Evolutionary conservation across 257 asterid genomes (phyloP).

Genomic region (Solanum okadae): DNA sequence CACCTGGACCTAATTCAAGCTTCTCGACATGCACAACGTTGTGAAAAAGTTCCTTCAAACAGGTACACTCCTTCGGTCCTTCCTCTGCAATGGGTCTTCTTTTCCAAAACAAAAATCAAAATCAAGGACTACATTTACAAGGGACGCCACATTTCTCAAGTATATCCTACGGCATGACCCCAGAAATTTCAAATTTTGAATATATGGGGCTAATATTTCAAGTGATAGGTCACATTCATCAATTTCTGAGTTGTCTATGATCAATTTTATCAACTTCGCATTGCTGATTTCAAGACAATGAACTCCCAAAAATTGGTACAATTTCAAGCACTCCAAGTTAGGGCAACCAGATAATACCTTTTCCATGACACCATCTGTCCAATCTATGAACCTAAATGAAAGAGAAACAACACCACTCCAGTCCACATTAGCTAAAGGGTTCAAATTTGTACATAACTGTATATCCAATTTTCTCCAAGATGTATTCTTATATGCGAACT

Average conservation of each 20-base stretch:
- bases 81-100: no score
- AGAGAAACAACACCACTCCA: background rate
- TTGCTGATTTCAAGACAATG: background rate
- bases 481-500: background rate
- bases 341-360: background rate
- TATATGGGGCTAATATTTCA: background rate
- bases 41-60: no score
- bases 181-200: background rate
- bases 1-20: no score
- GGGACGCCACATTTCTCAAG: background rate
- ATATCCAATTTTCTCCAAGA: background rate
- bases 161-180: background rate
- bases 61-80: no score
- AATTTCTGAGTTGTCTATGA: background rate
- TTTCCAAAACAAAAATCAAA: no score
- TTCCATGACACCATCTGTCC: background rate
- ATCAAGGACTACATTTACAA: background rate
- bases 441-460: background rate
- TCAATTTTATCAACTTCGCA: background rate
- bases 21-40: no score
- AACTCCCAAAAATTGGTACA: rapidly evolving
- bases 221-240: background rate
- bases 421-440: background rate
- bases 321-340: background rate
- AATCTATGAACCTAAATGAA: background rate